Percentiles rank a stretch among this genome's conserved stretches.
These are phyloP conservation scores for Melanopsichium pennsylvanicum DNA, from an alignment of 1,284 basidiomycete genomes.

Conservation along the genomic window DNA sequence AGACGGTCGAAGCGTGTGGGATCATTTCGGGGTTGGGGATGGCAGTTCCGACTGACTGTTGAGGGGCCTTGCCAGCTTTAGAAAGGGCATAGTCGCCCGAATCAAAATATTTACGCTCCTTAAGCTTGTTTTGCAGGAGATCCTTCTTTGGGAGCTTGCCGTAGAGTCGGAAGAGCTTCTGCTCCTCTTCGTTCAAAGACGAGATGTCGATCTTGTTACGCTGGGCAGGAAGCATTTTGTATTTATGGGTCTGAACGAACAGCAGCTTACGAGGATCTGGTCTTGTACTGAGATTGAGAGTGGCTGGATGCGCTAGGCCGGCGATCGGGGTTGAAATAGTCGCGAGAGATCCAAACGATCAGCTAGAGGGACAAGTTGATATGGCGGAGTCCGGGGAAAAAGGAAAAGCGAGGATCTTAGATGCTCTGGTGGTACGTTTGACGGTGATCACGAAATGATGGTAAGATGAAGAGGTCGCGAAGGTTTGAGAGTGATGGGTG, in stretches of 20 bases:
- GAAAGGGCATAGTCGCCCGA: slow-evolving; percentile 96
- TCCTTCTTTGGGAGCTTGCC: slow-evolving; percentile 96
- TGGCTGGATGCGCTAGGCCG: no score
- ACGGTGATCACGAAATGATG: no score
- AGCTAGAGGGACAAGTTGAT: no score
- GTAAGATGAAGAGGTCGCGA: background rate
- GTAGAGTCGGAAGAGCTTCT: slow-evolving; percentile 91
- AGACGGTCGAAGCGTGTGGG: slow-evolving; percentile 65
- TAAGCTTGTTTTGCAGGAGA: slow-evolving; percentile 89
- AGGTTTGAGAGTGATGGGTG: background rate
- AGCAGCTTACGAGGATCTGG: no score
- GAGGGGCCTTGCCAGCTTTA: slow-evolving; percentile 88
- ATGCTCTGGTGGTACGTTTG: no score
- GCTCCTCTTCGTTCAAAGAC: slow-evolving; percentile 88
- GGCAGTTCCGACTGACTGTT: slow-evolving; percentile 86
- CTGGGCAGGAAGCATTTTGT: slow-evolving; percentile 78
- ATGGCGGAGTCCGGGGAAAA: no score
- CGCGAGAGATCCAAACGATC: no score
- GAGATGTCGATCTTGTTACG: slow-evolving; percentile 90
- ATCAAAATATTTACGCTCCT: slow-evolving; percentile 98
- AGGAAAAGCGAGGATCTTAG: no score
- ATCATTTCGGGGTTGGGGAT: slow-evolving; percentile 85
- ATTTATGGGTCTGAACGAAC: background rate
- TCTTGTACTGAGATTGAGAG: no score
- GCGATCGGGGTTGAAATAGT: no score